Conservation (phyloP, 768 basidiomycete species). For the Lactifluus piperatus region DNA sequence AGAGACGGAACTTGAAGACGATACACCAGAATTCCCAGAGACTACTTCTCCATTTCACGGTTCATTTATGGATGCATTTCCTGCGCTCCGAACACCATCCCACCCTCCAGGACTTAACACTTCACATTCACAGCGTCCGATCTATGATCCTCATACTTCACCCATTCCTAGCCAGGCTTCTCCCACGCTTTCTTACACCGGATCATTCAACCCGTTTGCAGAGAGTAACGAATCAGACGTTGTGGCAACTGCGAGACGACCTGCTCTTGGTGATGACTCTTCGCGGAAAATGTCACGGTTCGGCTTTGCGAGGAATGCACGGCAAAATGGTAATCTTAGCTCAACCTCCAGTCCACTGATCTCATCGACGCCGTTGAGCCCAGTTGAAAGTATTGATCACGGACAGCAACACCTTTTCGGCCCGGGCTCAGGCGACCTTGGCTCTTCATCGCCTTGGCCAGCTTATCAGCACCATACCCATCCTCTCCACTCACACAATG, state of each 20-base stretch:
- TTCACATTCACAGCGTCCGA: slow-evolving; percentile 39
- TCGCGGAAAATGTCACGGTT: slow-evolving; percentile 68
- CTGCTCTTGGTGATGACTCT: slow-evolving; percentile 49
- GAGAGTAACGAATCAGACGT: slow-evolving; percentile 44
- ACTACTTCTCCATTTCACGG: slow-evolving; percentile 53
- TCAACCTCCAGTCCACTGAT: slow-evolving; percentile 58
- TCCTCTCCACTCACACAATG: slow-evolving; percentile 35
- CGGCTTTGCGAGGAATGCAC: slow-evolving; percentile 47
- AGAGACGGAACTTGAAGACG: slow-evolving; percentile 35
- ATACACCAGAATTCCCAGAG: slow-evolving; percentile 31
- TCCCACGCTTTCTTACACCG: slow-evolving; percentile 48
- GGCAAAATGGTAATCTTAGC: slow-evolving; percentile 41
- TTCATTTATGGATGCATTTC: slow-evolving; percentile 63
- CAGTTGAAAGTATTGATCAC: slow-evolving; percentile 37
- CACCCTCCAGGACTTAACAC: slow-evolving; percentile 47
- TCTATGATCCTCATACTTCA: slow-evolving; percentile 46
- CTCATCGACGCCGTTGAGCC: slow-evolving; percentile 45
- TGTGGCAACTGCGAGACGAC: slow-evolving; percentile 26
- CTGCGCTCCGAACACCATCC: slow-evolving; percentile 40
- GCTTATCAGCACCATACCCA: slow-evolving; percentile 32
- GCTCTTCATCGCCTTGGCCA: slow-evolving; percentile 39
- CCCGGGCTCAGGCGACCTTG: slow-evolving; percentile 27
- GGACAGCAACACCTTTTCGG: slow-evolving; percentile 35
- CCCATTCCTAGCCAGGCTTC: slow-evolving; percentile 39
- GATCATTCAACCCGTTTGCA: slow-evolving; percentile 76